A percentile compares a stretch with the other conserved stretches of the same genome.
These are phyloP conservation scores for Cercospora zeina DNA, from an alignment of 2,329 filamentous ascomycete genomes.

Conservation along the genomic window DNA sequence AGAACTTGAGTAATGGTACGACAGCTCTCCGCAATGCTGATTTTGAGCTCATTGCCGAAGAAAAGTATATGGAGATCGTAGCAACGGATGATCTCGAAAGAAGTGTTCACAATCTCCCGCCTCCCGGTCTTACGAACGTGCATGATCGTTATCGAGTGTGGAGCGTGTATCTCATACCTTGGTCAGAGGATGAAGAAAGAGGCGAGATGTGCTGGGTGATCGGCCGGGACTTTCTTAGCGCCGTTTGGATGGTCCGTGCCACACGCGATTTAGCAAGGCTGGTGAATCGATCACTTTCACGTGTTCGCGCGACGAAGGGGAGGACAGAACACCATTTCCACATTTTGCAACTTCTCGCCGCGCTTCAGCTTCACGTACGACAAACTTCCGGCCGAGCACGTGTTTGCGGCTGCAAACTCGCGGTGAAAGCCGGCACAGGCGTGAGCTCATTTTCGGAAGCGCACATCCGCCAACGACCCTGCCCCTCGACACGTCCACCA, in stretches of 20 bases:
- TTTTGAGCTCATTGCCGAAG: background rate
- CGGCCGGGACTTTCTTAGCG: background rate
- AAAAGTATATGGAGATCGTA: background rate
- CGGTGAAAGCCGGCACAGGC: background rate
- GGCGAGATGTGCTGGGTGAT: background rate
- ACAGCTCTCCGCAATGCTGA: background rate
- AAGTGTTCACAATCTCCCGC: background rate
- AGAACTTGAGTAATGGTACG: background rate
- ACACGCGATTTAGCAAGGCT: background rate
- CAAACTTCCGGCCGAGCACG: background rate
- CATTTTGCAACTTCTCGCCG: background rate
- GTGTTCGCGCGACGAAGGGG: background rate
- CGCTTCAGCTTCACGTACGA: background rate
- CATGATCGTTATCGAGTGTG: no score
- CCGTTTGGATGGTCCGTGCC: background rate
- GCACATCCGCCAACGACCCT: slow-evolving; percentile 5
- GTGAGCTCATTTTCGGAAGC: slow-evolving; percentile 1
- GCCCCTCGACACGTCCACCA: slow-evolving; percentile 8
- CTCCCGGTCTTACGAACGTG: background rate
- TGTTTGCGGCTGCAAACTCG: background rate
- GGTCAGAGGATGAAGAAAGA: background rate
- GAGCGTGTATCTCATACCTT: no score
- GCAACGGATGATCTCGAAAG: background rate
- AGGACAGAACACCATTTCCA: background rate
- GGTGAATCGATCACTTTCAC: background rate